Evolutionary conservation across 176 grass and related monocot genomes (phyloP).

Genomic region (Oryza glumipatula): DNA sequence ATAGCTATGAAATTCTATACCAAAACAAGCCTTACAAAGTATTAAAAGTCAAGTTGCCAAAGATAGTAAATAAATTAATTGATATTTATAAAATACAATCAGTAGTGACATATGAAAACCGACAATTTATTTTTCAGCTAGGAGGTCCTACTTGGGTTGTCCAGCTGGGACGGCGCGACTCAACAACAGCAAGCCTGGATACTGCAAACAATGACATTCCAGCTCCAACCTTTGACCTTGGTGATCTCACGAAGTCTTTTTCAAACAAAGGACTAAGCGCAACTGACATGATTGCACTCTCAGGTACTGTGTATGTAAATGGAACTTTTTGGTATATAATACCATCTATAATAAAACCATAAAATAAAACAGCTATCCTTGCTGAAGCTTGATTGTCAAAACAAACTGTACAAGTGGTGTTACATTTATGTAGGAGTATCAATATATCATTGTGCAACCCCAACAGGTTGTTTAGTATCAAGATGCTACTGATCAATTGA

Average conservation of each 20-base stretch:
- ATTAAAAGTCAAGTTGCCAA: neutral
- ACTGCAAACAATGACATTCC: constrained; percentile 63
- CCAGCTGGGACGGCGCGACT: constrained; percentile 54
- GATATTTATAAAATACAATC: neutral
- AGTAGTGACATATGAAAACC: neutral
- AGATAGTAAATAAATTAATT: neutral
- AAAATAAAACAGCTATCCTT: neutral
- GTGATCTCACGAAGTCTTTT: constrained; percentile 51
- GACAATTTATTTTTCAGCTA: constrained; percentile 43
- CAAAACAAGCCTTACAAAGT: neutral
- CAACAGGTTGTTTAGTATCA: neutral
- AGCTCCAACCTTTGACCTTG: constrained; percentile 35
- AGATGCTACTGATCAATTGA: neutral
- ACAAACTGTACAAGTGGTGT: neutral
- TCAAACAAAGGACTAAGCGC: constrained; percentile 54
- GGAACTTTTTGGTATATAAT: neutral
- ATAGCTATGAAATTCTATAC: neutral
- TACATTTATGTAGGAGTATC: too few species aligned
- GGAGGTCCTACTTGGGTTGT: constrained; percentile 66
- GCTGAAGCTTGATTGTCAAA: neutral
- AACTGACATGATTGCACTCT: constrained; percentile 67
- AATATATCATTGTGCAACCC: too few species aligned
- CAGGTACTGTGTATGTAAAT: constrained; percentile 40
- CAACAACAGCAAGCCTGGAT: constrained; percentile 54
- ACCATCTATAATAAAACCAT: neutral